Base-by-base conservation (phyloP, 2,329 filamentous ascomycete genomes). In the Chaetomiaceae sp. region DNA sequence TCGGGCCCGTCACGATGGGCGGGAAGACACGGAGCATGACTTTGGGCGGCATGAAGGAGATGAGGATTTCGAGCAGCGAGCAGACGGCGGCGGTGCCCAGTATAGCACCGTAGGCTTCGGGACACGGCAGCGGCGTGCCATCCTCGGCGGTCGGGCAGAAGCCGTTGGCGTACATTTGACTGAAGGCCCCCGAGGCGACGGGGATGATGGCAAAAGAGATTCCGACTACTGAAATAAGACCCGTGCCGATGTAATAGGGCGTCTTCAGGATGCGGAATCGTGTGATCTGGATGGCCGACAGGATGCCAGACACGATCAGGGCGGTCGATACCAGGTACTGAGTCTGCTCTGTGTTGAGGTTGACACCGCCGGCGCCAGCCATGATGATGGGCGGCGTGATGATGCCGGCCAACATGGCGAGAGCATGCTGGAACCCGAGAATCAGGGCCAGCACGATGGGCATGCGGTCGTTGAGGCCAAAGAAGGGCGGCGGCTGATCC, bases 301-400 rank as follows among this genome's bases (percentile, higher is more conserved):
- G 75, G 37, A 89, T 75, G 23, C 87, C 88, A 3, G 85, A 88
- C 4, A 91, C 86, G 57, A 95, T 90, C 51, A 91, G 72, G 0
- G 86, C 82, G 0, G 86, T 86, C 5, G 86, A 90, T 5, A 91
- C 86, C 2, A 91, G 80, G 62, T 95, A 93, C 60, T 89, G 85
- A 56, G 86, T 80, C 42, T 83, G 70, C 1, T 74, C 75, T 0
- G 72, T 61, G 3, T 70, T 66, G 6, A 93, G 72, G 59, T 89
- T 85, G 51, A 83, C 85, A 21, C 83, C 80, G 31, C 73, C 74
- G 2, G 77, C 66, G 14, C 78, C 75, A 2, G 80, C 69, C 53
- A 93, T 78, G 55, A 91, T 83, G 48, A 93, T 79, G 2, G 88
- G 87, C 31, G 88, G 88, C 2, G 87, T 86, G 53, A 93, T 90